Evolutionary conservation across 225 moss, liverwort and hornwort genomes (phyloP).

Genomic region (Rhytidiadelphus loreus): DNA sequence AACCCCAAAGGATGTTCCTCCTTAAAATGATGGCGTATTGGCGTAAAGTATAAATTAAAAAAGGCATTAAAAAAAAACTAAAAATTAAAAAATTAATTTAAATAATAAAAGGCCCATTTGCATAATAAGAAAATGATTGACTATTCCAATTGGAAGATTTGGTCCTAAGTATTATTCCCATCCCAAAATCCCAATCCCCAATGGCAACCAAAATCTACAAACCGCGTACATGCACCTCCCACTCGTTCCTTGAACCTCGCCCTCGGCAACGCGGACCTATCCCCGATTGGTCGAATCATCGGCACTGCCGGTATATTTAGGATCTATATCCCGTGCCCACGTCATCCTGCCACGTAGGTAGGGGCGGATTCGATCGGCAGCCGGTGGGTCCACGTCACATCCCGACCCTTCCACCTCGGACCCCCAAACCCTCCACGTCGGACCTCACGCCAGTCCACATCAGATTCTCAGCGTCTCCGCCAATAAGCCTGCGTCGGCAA

Average conservation of each 20-base stretch:
- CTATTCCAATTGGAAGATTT: background rate
- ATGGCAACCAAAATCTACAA: background rate
- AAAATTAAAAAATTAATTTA: too few species aligned
- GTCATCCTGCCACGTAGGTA: background rate
- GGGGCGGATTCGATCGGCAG: background rate
- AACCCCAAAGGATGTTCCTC: background rate
- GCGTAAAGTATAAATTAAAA: too few species aligned
- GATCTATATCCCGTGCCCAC: background rate
- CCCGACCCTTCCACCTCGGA: background rate
- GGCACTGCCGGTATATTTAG: background rate
- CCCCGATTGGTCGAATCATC: constrained; percentile 8
- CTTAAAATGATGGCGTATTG: background rate
- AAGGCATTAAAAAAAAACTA: too few species aligned
- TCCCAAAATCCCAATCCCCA: too few species aligned
- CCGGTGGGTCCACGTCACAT: background rate
- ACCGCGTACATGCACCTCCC: fast-evolving
- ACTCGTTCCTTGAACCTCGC: background rate
- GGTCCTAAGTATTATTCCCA: background rate
- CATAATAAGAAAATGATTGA: background rate
- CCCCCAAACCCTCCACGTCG: background rate
- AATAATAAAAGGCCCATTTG: too few species aligned
- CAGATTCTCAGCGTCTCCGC: background rate
- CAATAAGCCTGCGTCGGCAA: background rate
- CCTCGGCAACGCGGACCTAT: background rate
- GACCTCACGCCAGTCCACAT: background rate